Evolutionary conservation across 495 filamentous ascomycete species (phyloP), one percentile per base, ranked within the genome.

Genomic region (Xylaria acuta): DNA sequence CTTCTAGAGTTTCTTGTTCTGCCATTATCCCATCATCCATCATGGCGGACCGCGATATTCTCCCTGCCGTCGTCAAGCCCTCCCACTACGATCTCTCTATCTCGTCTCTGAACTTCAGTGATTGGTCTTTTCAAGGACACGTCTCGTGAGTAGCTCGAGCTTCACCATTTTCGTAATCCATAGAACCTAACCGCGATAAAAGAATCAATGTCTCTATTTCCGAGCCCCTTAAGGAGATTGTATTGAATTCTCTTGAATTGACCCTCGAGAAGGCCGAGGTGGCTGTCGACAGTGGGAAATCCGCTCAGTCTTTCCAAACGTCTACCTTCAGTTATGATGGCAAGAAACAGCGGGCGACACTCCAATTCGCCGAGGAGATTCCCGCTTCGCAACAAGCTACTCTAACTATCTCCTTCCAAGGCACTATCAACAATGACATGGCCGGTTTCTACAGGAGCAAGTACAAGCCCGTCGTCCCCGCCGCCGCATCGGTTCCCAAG

Each of bases 381-480:
- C 88, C 90, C 0, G 84, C 86, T 9, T 83, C 87, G 22, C 76
- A 86, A 41, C 88, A 93, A 69, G 88, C 89, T 47, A 76, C 88
- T 5, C 82, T 98, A 43, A 84, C 85, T 22, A 89, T 98, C 79
- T 86, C 91, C 18, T 99, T 97, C 81, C 87, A 90, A 27, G 96
- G 96, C 45, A 90, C 85, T 41, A 92, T 98, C 83, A 99, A 98
- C 85, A 93, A 95, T 77, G 90, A 92, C 73, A 97, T 98, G 94
- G 92, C 93, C 49, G 96, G 96, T 30, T 98, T 99, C 85, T 98
- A 97, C 81, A 92, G 96, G 70, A 94, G 92, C 70, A 93, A 94
- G 83, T 99, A 98, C 80, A 97, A 93, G 85, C 92, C 96, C 11
- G 84, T 86, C 22, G 92, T 86, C 20, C 82, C 90, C 16, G 86